Base-by-base conservation (phyloP, 1,284 basidiomycete species). In the Salmacisia buchloeana region DNA sequence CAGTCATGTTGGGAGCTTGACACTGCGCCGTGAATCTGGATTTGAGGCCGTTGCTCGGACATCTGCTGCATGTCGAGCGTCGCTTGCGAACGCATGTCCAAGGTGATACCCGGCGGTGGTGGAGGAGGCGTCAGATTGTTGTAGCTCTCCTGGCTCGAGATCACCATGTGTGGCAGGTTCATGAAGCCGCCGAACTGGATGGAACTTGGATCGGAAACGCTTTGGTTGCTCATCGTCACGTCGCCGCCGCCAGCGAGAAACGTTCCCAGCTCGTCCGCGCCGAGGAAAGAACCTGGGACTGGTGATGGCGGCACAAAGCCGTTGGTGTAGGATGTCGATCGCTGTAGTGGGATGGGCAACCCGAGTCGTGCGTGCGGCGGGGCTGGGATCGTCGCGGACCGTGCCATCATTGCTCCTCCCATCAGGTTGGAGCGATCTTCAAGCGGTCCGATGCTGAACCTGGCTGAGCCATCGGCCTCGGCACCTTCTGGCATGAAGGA, bases 101-200 rank as follows among this genome's bases (percentile, higher is more conserved):
- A 13, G 1, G 49, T 33, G 3, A 33, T 31, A n/a, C 49, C 49
- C 23, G 49, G 49, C 31, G 49, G 49, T 29, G 49, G 49, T 18
- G 49, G 49, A 3, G 49, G 49, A 33, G 49, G 49, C 49, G 49
- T 54, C 29, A 54, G n/a, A n/a, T 31, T 54, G 49, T 33, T 54
- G 49, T 54, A 54, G 25, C 25, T 29, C 27, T 54, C 49, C 49
- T 54, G 49, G 29, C 49, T 54, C 29, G 49, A 54, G 29, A 54
- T 54, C 12, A 54, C 49, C 49, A 54, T 54, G 27, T 54, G 49
- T 7, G 49, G 49, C 27, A 54, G 6, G 49, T 33, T 54, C 21
- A 27, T 31, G 29, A 33, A 54, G 15, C 49, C 31, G 10, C 29
- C 29, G 29, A 54, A 54, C 27, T 54, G 49, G 21, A 54, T 54